A percentile compares a stretch with the other conserved stretches of the same genome.
Evolutionary conservation across 805 yeast species (phyloP).

Genomic region (Spathaspora girioi): DNA sequence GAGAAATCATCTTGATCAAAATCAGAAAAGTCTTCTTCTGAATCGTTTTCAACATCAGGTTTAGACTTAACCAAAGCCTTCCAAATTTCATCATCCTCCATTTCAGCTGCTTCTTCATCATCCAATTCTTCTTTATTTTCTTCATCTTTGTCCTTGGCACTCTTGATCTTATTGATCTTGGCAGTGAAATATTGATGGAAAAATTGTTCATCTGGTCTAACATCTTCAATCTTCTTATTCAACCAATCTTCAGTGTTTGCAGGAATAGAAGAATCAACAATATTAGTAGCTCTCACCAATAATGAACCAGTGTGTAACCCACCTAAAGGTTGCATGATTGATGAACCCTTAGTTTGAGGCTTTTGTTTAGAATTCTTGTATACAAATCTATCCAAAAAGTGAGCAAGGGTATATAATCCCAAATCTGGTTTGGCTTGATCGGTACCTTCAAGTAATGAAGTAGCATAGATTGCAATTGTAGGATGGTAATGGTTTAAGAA

Average conservation of each 20-base stretch:
- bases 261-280: conserved; percentile 49
- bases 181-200: conserved; percentile 79
- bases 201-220: conserved; percentile 85
- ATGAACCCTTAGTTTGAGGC: conserved; percentile 70
- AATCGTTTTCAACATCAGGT: conserved; percentile 54
- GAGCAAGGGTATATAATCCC: conserved; percentile 81
- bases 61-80: conserved; percentile 69
- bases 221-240: conserved; percentile 53
- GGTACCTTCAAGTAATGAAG: conserved; percentile 51
- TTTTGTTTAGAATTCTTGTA: conserved; percentile 88
- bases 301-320: conserved; percentile 74
- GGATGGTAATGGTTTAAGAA: conserved; percentile 88
- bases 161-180: conserved; percentile 42
- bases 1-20: conserved; percentile 45
- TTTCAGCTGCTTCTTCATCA: conserved; percentile 43
- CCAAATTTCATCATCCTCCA: conserved; percentile 76
- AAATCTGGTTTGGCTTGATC: conserved; percentile 77
- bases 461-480: conserved; percentile 78
- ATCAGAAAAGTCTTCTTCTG: conserved; percentile 31
- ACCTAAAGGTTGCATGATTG: conserved; percentile 97
- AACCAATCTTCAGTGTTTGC: conserved; percentile 87
- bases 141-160: conserved; percentile 25
- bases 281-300: conserved; percentile 60
- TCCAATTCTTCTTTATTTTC: conserved; percentile 16
- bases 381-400: conserved; percentile 92